Base-by-base conservation (phyloP, 2,329 filamentous ascomycete genomes). In the Colletotrichum neosansevieriae region DNA sequence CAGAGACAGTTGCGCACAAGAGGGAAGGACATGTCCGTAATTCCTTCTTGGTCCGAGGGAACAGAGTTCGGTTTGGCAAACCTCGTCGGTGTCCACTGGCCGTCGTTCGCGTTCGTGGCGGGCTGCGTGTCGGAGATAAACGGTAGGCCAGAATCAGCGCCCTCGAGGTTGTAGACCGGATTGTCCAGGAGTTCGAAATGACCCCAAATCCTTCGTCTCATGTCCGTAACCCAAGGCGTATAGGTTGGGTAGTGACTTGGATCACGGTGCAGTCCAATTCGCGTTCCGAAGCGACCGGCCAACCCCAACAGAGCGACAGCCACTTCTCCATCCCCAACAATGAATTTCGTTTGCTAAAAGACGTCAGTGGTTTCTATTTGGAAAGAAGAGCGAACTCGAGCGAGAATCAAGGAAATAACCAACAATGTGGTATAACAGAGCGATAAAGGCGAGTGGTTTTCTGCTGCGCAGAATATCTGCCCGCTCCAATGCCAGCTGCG, bases 11-110 rank as follows among this genome's bases (percentile, higher is more conserved):
- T 50, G 9, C 70, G 67, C 24, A 72, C 53, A 5, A 71, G 54
- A 0, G 63, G 67, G 45, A 72, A 72, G 2, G 71, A 63, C 71
- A 71, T 72, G 13, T 71, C 71, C 17, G 71, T 72, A 15, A 72
- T 68, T 5, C 71, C 71, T 11, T 71, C 70, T 4, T 51, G 59
- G 19, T 72, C 71, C 2, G 17, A 19, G 3, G 71, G 71, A 12
- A 69, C 42, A 40, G 65, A 69, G 12, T 66, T 67, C 2, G 71
- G 53, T 17, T 71, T 65, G 34, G 70, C 63, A 24, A 72, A 72
- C 3, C 67, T 60, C 3, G 63, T 69, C 3, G 71, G 58, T 15
- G 64, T 50, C 71, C 71, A 72, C 38, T 72, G 63, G n/a, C 21
- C 58, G n/a, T 72, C 70, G 54, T 72, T 71, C 13, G 67, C 61